Conservation (phyloP, 371 early-diverging fungal species). For the Mortierella sp. region DNA sequence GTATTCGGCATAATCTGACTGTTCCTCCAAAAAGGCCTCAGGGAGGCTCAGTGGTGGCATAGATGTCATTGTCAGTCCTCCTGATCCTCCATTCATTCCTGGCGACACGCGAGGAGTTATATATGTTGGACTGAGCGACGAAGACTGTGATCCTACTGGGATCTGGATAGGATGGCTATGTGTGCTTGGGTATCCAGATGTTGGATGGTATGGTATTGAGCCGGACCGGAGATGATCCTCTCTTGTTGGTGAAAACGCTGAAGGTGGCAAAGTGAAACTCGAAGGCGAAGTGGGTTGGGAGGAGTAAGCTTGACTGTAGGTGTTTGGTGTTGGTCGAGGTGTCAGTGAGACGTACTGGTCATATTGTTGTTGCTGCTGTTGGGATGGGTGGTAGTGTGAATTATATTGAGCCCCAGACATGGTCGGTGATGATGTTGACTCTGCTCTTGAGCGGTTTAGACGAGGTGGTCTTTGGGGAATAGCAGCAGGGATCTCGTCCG, state of each 20-base stretch:
- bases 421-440: slow-evolving; percentile 29
- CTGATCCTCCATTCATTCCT: slow-evolving; percentile 22
- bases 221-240: slow-evolving; percentile 37
- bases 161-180: slow-evolving; percentile 31
- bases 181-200: background rate
- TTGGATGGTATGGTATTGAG: slow-evolving; percentile 23
- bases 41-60: slow-evolving; percentile 47
- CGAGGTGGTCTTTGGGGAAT: slow-evolving; percentile 48
- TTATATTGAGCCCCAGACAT: slow-evolving; percentile 43
- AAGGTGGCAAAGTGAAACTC: slow-evolving; percentile 44
- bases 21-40: slow-evolving; percentile 43
- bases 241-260: slow-evolving; percentile 35
- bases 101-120: slow-evolving; percentile 41
- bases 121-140: slow-evolving; percentile 25
- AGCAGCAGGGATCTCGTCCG: slow-evolving; percentile 33
- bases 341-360: slow-evolving; percentile 38
- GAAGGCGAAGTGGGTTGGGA: slow-evolving; percentile 43
- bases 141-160: slow-evolving; percentile 7
- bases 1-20: slow-evolving; percentile 45
- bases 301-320: slow-evolving; percentile 23
- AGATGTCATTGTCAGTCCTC: slow-evolving; percentile 14
- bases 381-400: slow-evolving; percentile 29
- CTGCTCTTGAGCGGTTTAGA: slow-evolving; percentile 26
- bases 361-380: slow-evolving; percentile 21
- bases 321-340: slow-evolving; percentile 38